These are phyloP conservation scores for Lentinula detonsa DNA, from an alignment of 768 basidiomycete species.

Conservation along the genomic window DNA sequence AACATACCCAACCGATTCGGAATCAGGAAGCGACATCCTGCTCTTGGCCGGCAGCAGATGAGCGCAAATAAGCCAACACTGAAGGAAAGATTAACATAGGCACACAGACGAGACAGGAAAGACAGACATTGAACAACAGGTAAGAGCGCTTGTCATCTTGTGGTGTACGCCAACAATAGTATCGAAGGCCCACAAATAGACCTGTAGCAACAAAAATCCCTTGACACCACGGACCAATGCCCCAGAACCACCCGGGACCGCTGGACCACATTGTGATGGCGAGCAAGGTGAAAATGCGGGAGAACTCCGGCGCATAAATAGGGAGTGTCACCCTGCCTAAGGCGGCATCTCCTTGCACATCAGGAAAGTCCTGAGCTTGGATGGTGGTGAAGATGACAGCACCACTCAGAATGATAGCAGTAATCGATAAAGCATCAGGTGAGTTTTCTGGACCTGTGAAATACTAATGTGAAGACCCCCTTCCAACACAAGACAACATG, in stretches of 20 bases:
- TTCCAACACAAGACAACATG: not conserved
- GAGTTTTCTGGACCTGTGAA: not conserved
- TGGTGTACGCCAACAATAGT: not conserved
- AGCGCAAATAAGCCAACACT: too few species aligned
- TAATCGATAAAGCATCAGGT: not conserved
- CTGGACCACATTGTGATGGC: not conserved
- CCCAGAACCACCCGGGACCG: not conserved
- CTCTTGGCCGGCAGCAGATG: too few species aligned
- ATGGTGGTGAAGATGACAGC: constrained; percentile 28
- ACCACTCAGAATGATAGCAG: constrained; percentile 14
- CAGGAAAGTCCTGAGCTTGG: constrained; percentile 29
- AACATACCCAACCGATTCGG: too few species aligned
- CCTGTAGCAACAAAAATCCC: not conserved
- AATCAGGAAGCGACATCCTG: too few species aligned
- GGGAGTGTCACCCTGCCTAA: constrained; percentile 24
- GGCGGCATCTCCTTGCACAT: constrained; percentile 22
- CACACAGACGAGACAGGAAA: not conserved
- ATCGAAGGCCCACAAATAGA: not conserved
- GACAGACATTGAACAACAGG: constrained; percentile 1
- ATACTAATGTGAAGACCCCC: not conserved
- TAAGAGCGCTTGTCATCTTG: constrained; percentile 3
- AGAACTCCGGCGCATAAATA: constrained; percentile 22
- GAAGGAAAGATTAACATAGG: too few species aligned
- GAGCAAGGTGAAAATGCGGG: constrained; percentile 14
- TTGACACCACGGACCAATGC: not conserved